Base-by-base conservation (phyloP, 805 yeast species). In the Jamesozyma lodderae region DNA sequence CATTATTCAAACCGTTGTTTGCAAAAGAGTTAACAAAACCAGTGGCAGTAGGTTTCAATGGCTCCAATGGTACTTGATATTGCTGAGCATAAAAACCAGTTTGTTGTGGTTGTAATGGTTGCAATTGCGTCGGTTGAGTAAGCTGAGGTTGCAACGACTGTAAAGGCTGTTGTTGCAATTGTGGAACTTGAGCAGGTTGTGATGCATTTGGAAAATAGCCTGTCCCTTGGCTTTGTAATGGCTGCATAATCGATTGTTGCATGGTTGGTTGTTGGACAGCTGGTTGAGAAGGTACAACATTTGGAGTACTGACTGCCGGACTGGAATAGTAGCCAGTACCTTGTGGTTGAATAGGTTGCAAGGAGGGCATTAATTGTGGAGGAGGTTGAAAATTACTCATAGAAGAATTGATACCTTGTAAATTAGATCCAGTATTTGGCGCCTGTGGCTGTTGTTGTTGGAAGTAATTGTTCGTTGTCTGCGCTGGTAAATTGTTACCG, bases 1-100 rank as follows among this genome's bases (percentile, higher is more conserved):
- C 77, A 28, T 62, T 68, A 53, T 79, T 77, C 49, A 75, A 75
- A 15, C 67, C 64, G 28, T 64, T 68, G 26, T 58, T 53, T 6
- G 70, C 67, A 22, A 67, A 63, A 4, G 66, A 53, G 35, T 60
- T 57, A 26, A 56, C 64, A 44, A 71, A 70, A 3, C 75, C 77
- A 2, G 76, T 70, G 4, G 69, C 69, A 38, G 69, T 74, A 20
- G 66, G 60, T 49, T 57, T 52, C 41, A 59, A 43, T 41, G 66
- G 57, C 47, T 59, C 58, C 17, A 58, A 33, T 10, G 56, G 53
- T 9, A 41, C 37, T 32, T 51, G 57, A 35, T 58, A 62, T 14
- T 53, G 55, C 35, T 53, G 64, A 14, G 66, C 58, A 20, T 68
- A 65, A 37, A 64, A 68, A 4, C 78, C 76, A 13, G 77, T 70